Conservation (phyloP, 1,139 yeast species). For the Candida sp. region DNA sequence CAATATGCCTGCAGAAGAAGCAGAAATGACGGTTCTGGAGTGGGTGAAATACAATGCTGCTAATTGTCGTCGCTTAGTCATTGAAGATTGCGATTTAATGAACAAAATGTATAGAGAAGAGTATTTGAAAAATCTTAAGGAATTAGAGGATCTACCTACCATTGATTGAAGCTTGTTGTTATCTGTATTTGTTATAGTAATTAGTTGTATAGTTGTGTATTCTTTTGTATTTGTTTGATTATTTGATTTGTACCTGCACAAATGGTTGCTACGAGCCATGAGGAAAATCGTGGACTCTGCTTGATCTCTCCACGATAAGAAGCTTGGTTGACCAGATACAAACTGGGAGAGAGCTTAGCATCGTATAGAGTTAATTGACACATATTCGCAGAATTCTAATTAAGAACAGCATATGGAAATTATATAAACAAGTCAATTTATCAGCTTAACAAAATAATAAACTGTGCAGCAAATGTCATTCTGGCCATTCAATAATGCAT, state of each 20-base stretch:
- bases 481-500: slow-evolving; percentile 46
- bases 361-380: too few relatives aligned
- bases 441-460: too few relatives aligned
- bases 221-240: neutral
- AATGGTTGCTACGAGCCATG: neutral
- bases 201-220: neutral
- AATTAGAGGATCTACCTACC: slow-evolving; percentile 22
- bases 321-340: neutral
- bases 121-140: slow-evolving; percentile 17
- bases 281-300: neutral
- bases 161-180: slow-evolving; percentile 10
- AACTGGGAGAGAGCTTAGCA: neutral
- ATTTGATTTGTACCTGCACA: too few relatives aligned
- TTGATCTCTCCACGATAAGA: neutral
- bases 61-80: slow-evolving; percentile 30
- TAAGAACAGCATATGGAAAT: neutral
- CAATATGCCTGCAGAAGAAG: slow-evolving; percentile 67
- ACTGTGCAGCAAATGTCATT: slow-evolving; percentile 31
- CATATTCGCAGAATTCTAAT: too few relatives aligned
- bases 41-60: slow-evolving; percentile 61
- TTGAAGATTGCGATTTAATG: slow-evolving; percentile 46
- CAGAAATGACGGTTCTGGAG: slow-evolving; percentile 64
- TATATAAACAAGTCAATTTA: too few relatives aligned
- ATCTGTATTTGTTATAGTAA: too few relatives aligned
- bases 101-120: slow-evolving; percentile 41